These are phyloP conservation scores for Plasmodium berghei DNA, from an alignment of 169 alveolate species.

Conservation along the genomic window DNA sequence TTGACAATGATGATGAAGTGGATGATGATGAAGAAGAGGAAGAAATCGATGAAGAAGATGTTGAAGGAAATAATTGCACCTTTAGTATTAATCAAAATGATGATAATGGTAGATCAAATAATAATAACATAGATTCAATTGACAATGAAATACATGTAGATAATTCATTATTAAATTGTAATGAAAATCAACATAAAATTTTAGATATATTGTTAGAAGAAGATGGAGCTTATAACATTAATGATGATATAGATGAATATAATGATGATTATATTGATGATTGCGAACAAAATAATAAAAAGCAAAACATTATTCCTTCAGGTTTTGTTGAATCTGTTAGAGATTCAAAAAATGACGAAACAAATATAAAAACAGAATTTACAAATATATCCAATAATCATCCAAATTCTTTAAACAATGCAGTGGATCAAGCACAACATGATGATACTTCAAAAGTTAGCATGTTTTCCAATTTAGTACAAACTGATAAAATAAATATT, in stretches of 20 bases:
- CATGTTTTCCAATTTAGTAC: too few relatives aligned
- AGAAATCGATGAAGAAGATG: constrained; percentile 33
- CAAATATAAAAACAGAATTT: too few relatives aligned
- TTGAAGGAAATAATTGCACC: constrained; percentile 30
- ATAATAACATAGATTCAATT: constrained; percentile 45
- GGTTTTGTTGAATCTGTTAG: background rate
- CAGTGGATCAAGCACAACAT: too few relatives aligned
- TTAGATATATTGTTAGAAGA: constrained; percentile 65
- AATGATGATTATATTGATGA: constrained; percentile 72
- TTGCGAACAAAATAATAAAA: constrained; percentile 14
- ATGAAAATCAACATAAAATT: constrained; percentile 66
- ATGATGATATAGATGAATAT: constrained; percentile 74
- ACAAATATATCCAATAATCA: too few relatives aligned
- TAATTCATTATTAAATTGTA: constrained; percentile 57
- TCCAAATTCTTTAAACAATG: too few relatives aligned
- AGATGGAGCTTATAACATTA: constrained; percentile 74
- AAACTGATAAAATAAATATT: too few relatives aligned
- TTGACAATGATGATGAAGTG: constrained; percentile 52
- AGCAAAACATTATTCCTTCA: background rate
- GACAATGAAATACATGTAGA: constrained; percentile 47
- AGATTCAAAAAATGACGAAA: too few relatives aligned
- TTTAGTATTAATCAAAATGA: constrained; percentile 48
- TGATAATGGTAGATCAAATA: constrained; percentile 25
- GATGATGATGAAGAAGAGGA: constrained; percentile 50
- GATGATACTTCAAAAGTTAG: too few relatives aligned